phyloP scores from a whole-genome alignment of 1,139 yeast genomes.

The Blastobotrys niveus region DNA sequence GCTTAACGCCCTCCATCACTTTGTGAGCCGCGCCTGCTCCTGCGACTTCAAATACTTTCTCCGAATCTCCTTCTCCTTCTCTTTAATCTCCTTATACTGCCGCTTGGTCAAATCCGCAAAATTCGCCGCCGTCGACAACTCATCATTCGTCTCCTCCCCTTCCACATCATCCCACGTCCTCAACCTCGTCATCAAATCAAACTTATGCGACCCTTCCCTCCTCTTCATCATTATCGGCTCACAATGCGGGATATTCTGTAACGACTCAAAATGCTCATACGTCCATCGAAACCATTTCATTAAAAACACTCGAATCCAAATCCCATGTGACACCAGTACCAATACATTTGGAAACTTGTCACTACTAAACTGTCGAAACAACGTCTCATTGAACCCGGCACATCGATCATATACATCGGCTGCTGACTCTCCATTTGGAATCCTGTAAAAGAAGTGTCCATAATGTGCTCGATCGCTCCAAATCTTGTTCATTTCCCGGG shows the following conservation, averaged over 20 bases:
- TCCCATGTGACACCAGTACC: constrained; percentile 86
- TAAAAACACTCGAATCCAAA: constrained; percentile 84
- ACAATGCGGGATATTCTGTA: constrained; percentile 80
- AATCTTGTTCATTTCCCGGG: constrained; percentile 68
- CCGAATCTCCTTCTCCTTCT: constrained; percentile 16
- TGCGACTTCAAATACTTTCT: constrained; percentile 11
- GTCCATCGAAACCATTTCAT: constrained; percentile 94
- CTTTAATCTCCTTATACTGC: constrained; percentile 12
- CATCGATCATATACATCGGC: constrained; percentile 92
- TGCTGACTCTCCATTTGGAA: constrained; percentile 91
- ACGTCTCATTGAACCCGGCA: constrained; percentile 80
- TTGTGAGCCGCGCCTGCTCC: constrained; percentile 2
- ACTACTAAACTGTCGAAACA: constrained; percentile 69
- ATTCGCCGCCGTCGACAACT: constrained; percentile 6
- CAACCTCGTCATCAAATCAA: constrained; percentile 29
- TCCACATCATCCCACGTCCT: constrained; percentile 35
- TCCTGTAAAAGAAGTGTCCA: constrained; percentile 87
- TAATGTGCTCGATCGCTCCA: constrained; percentile 82
- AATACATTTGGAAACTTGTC: constrained; percentile 66
- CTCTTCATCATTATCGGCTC: constrained; percentile 73
- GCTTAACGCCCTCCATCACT: too few relatives aligned
- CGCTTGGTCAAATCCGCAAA: constrained; percentile 9
- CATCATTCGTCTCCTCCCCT: constrained; percentile 5
- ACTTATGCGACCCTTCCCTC: constrained; percentile 34
- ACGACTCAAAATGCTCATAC: constrained; percentile 77